Base-by-base conservation (phyloP, 2,329 filamentous ascomycete genomes). In the Dactylellina haptotyla region DNA sequence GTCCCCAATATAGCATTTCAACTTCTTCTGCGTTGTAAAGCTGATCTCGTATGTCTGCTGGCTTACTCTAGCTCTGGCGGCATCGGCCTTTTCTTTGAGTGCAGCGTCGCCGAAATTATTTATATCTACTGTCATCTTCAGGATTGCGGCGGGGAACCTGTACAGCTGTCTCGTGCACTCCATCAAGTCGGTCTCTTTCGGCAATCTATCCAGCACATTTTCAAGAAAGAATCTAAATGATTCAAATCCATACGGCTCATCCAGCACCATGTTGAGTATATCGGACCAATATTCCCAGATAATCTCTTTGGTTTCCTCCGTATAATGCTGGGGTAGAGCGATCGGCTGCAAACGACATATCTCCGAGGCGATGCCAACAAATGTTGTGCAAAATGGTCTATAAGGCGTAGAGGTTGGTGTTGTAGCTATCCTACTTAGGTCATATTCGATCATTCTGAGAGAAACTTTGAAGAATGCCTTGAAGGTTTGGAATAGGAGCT, bases 131-230 rank as follows among this genome's bases (percentile, higher is more conserved):
- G 30, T 14, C 54, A 73, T 61, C 48, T 59, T 73, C 4, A 73
- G 32, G 12, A 66, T n/a, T 6, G 69, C 39, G 8, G 61, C 48
- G 16, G 69, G 54, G 9, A 73, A 18, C 23, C 56, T 61, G 37
- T 56, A 73, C 14, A 73, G 26, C 9, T 58, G 53, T 34, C 14
- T 65, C 16, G 62, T 28, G 14, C 41, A 26, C 14, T 73, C 51
- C 37, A 76, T 51, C 28, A 77, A 53, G 20, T 77, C 76, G 20
- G 76, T 61, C 12, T 76, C 75, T 25, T 71, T 71, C 12, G 75
- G 72, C 39, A 76, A 50, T 51, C 75, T 61, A 18, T 72, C 71
- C n/a, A 75, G 62, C 1, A 71, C 41, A 14, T 59, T 56, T 32
- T 76, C 65, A n/a, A 75, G 64, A 59, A 75, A 76, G 26, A 41